Evolutionary conservation across 169 alveolate genomes (phyloP), one percentile per base, ranked within the genome.

Genomic region (Toxoplasma gondii): DNA sequence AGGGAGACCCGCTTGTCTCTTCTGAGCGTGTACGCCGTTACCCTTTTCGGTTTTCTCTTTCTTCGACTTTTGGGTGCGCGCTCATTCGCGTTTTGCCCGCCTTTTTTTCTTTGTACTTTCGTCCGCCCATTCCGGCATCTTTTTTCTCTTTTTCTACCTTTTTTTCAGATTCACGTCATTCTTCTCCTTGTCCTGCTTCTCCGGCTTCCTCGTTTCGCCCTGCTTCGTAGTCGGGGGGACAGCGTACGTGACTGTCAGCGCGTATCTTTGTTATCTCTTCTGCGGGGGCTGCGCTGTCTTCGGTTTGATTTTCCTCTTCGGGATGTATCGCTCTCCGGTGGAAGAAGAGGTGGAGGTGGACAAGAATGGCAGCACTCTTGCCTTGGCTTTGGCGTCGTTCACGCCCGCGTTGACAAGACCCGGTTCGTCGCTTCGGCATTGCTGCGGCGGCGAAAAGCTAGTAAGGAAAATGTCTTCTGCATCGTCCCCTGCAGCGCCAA

Each of bases 161-260:
- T 78, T 34, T 19, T 78, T 78, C 87, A 78, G 87, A 31, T 1
- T 78, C 29, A 4, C 87, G 9, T 34, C 87, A 27, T 78, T 78
- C 45, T 39, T 78, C 87, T 78, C 87, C 24, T 78, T 78, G 45
- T n/a, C 87, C 31, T 78, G 87, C 45, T 78, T 78, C 87, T 78
- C 87, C 9, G 27, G 0, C 45, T 78, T 78, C 87, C 87, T 78
- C 87, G 45, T 39, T 34, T 78, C 87, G 43, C 87, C 87, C 34
- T 78, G 87, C 45, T 78, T 78, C 87, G 44, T 78, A 41, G 87
- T 78, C 41, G 87, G 87, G 22, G 87, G 87, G 29, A 78, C 87
- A 2, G 87, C 87, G 45, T 78, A 78, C 87, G 45, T 5, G 29
- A 78, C 87, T 12, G 87, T 78, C 22, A 78, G 87, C 45, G 43